Conservation (phyloP, 345 rosid species). For the Sonneratia alba region DNA sequence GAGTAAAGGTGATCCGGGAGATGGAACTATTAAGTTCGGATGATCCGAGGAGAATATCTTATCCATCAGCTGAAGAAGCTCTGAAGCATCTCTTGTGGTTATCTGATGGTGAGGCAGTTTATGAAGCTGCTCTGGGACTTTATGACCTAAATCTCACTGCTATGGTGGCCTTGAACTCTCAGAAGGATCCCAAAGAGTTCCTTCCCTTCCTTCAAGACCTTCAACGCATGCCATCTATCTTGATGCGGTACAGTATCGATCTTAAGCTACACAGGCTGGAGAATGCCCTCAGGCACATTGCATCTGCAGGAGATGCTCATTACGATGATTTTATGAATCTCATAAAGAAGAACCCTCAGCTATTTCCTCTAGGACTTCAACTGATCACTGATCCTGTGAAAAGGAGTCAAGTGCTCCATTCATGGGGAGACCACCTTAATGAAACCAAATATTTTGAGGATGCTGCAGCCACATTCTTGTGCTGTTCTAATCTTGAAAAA, state of each 20-base stretch:
- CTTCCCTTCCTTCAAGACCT: constrained; percentile 89
- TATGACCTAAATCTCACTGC: constrained; percentile 96
- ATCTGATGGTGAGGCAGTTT: constrained; percentile 86
- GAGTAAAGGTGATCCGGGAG: constrained; percentile 83
- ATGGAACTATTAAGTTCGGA: constrained; percentile 59
- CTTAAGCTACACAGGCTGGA: constrained; percentile 65
- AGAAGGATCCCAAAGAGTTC: constrained; percentile 93
- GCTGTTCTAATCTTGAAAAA: constrained; percentile 63
- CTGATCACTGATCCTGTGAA: constrained; percentile 51
- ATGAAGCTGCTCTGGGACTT: constrained; percentile 91
- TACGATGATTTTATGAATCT: constrained; percentile 63
- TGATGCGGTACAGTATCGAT: constrained; percentile 82
- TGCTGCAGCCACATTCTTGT: constrained; percentile 75
- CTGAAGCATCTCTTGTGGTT: constrained; percentile 90
- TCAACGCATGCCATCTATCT: constrained; percentile 50
- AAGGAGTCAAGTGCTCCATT: constrained; percentile 63
- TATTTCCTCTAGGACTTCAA: constrained; percentile 71
- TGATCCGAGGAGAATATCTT: constrained; percentile 40
- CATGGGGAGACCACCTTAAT: constrained; percentile 85
- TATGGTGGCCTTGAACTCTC: constrained; percentile 92
- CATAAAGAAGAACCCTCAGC: constrained; percentile 67
- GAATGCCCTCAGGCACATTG: constrained; percentile 81
- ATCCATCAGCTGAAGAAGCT: constrained; percentile 93
- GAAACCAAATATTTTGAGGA: constrained; percentile 75
- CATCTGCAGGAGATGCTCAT: constrained; percentile 68